phyloP scores from a whole-genome alignment of 176 grass and related monocot genomes.

The Carex littledalei region DNA sequence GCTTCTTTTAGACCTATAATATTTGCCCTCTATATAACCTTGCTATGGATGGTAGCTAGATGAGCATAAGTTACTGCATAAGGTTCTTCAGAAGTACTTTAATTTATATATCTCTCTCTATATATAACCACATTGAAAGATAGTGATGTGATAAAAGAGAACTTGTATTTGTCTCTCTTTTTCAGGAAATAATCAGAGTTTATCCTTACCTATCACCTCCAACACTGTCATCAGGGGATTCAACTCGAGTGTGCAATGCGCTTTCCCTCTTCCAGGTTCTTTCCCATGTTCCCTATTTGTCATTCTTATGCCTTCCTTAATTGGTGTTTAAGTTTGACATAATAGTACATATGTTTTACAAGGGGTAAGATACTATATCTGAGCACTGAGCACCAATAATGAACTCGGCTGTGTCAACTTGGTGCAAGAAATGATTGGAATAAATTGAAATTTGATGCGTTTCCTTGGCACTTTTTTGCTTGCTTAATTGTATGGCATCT shows the following conservation, averaged over 20 bases:
- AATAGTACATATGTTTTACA: not conserved
- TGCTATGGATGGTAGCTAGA: not conserved
- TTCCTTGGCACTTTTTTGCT: not conserved
- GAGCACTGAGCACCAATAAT: not conserved
- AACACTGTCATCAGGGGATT: conserved; percentile 16
- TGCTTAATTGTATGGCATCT: not conserved
- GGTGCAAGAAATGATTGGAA: not conserved
- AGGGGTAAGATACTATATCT: not conserved
- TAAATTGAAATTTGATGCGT: not conserved
- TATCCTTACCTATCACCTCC: conserved; percentile 26
- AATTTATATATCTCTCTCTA: not conserved
- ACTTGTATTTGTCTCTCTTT: not conserved
- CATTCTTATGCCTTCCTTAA: not conserved
- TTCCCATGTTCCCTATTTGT: not conserved
- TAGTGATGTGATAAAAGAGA: not conserved
- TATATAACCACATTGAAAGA: not conserved
- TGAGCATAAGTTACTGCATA: too few species aligned
- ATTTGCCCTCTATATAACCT: not conserved
- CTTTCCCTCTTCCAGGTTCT: conserved; percentile 23
- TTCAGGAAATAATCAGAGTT: conserved; percentile 23
- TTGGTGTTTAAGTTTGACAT: not conserved
- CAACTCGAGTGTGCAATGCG: conserved; percentile 18
- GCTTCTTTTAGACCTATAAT: not conserved
- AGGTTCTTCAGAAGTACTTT: not conserved
- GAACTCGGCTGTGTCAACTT: too few species aligned